These are phyloP conservation scores for Xenosphaeropsis pyriputrescens DNA, from an alignment of 2,329 filamentous ascomycete species.

Conservation along the genomic window DNA sequence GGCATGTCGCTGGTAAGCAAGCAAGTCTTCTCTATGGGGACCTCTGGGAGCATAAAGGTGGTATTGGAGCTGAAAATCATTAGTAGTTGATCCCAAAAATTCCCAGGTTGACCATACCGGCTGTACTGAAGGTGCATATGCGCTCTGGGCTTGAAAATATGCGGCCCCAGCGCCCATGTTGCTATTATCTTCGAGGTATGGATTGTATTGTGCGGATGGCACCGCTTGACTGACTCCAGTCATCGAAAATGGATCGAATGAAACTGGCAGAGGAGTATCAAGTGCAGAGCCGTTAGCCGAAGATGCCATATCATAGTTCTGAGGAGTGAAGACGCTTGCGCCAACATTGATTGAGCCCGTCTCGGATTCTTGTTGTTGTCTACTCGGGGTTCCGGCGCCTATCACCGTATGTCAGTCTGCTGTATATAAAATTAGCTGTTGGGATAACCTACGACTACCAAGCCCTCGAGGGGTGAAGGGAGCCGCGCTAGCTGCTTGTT, in stretches of 20 bases:
- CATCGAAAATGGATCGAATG: conserved; percentile 53
- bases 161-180: conserved; percentile 40
- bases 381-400: not conserved
- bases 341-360: not conserved
- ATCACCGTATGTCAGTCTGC: not conserved
- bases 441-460: conserved; percentile 15
- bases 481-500: conserved; percentile 78
- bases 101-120: conserved; percentile 31
- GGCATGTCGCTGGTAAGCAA: conserved; percentile 71
- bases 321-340: not conserved
- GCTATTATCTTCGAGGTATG: conserved; percentile 62
- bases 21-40: conserved; percentile 65
- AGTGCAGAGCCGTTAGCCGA: conserved; percentile 29
- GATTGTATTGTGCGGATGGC: conserved; percentile 44
- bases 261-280: conserved; percentile 21
- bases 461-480: conserved; percentile 63
- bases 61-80: conserved; percentile 55
- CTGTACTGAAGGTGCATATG: conserved; percentile 36
- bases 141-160: conserved; percentile 49
- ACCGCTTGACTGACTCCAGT: conserved; percentile 35
- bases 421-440: not conserved
- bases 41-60: conserved; percentile 86
- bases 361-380: not conserved
- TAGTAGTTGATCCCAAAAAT: not conserved
- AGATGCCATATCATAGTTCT: not conserved